Evolutionary conservation across 2,329 filamentous ascomycete genomes (phyloP), one percentile per base, ranked within the genome.

Genomic region (Stachybotrys chartarum): DNA sequence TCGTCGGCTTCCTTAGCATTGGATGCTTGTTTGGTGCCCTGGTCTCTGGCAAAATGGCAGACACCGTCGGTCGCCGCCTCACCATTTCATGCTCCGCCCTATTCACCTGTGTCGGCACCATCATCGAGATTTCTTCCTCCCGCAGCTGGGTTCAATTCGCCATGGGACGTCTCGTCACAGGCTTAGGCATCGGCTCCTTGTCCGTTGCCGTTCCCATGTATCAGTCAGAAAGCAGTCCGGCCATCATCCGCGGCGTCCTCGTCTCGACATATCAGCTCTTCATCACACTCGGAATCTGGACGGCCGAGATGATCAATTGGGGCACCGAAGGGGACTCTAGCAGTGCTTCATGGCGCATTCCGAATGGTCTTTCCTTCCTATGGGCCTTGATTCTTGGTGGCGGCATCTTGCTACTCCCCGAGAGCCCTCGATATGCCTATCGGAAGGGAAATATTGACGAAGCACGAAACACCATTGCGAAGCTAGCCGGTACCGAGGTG

Each of bases 131-230:
- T 58, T 77, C 83, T 0, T 83, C 83, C 0, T 62, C 70, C 1
- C 65, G 60, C 3, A 69, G 70, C 48, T 88, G 85, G 85, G 81
- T 79, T 56, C 85, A 88, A 62, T 79, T 88, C 56, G 84, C 84
- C 31, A 68, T 85, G 17, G 86, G 85, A 51, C 77, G 86, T 49
- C 78, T 85, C 60, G 77, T 87, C n/a, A 85, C 83, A 30, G 85
- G 86, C 60, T 66, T 87, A 3, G 84, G 84, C 18, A 82, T 89
- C 50, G 86, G 86, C 31, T 77, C 80, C 18, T 73, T 88, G 0
- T 85, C 81, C 6, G 84, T 86, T 47, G 72, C 83, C 30, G 83
- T 85, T 1, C 83, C 83, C 51, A 84, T 89, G 81, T 88, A 88
- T 62, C 84, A 87, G 66, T 81, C 78, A 16, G 86, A 89, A 68